These are phyloP conservation scores for Yamadazyma triangularis DNA, from an alignment of 1,139 yeast species.

Conservation along the genomic window DNA sequence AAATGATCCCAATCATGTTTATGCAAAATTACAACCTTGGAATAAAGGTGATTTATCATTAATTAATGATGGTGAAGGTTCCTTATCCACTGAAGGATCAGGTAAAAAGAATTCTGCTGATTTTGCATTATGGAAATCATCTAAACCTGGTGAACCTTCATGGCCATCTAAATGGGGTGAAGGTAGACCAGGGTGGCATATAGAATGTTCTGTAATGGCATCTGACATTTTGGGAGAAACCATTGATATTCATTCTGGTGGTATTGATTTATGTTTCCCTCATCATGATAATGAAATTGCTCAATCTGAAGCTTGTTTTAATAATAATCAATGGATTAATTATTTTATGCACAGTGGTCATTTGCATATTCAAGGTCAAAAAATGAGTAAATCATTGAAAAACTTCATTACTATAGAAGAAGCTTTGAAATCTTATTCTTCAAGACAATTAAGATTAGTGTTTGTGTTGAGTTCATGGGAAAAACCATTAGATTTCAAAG, in stretches of 20 bases:
- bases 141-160: slow-evolving; percentile 95
- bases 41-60: slow-evolving; percentile 84
- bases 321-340: slow-evolving; percentile 92
- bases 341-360: slow-evolving; percentile 97
- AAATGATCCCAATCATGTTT: slow-evolving; percentile 62
- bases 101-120: slow-evolving; percentile 74
- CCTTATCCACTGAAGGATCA: slow-evolving; percentile 51
- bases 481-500: slow-evolving; percentile 87
- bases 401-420: slow-evolving; percentile 93
- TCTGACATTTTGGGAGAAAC: slow-evolving; percentile 76
- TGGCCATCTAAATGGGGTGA: slow-evolving; percentile 97
- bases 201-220: slow-evolving; percentile 99
- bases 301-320: slow-evolving; percentile 90
- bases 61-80: slow-evolving; percentile 95
- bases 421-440: slow-evolving; percentile 64
- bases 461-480: slow-evolving; percentile 94
- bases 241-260: slow-evolving; percentile 96
- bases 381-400: slow-evolving; percentile 92
- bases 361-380: slow-evolving; percentile 95
- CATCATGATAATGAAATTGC: slow-evolving; percentile 98
- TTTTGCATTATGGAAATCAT: slow-evolving; percentile 95
- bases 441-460: slow-evolving; percentile 84
- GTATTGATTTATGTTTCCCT: slow-evolving; percentile 97
- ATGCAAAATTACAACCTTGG: slow-evolving; percentile 98
- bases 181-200: slow-evolving; percentile 99